Conservation (phyloP, 805 yeast species). For the Ogataea parapolymorpha region DNA sequence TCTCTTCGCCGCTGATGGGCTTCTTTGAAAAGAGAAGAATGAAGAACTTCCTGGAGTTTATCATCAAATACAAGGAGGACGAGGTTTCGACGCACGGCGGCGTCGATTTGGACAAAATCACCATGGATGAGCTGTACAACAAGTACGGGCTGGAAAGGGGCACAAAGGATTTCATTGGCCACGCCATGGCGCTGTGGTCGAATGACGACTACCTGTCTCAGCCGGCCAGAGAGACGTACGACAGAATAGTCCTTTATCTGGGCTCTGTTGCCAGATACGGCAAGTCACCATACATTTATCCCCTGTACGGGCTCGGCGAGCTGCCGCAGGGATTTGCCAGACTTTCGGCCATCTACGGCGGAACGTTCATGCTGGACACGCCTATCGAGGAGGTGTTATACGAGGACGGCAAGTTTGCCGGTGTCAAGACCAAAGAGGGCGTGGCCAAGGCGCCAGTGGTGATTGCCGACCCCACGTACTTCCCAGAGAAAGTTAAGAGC, state of each 20-base stretch:
- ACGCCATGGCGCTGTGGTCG: constrained; percentile 96
- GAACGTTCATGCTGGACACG: constrained; percentile 96
- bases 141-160: constrained; percentile 90
- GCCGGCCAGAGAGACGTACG: constrained; percentile 90
- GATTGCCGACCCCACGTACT: constrained; percentile 96
- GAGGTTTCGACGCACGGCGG: constrained; percentile 80
- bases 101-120: constrained; percentile 76
- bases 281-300: constrained; percentile 93
- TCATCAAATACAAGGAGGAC: constrained; percentile 76
- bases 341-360: constrained; percentile 95
- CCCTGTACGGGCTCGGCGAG: constrained; percentile 95
- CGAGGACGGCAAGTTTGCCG: constrained; percentile 69
- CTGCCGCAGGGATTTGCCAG: constrained; percentile 99
- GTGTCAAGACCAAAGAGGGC: constrained; percentile 91
- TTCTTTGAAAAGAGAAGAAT: constrained; percentile 93
- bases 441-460: constrained; percentile 88
- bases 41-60: constrained; percentile 87
- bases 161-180: constrained; percentile 95
- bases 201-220: constrained; percentile 84
- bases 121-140: constrained; percentile 87
- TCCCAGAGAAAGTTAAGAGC: constrained; percentile 75
- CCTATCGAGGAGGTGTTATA: constrained; percentile 88
- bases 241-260: constrained; percentile 79
- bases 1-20: constrained; percentile 90
- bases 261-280: constrained; percentile 94